Conservation (phyloP, 208 protist species). For the Wallacemonas sp. region DNA sequence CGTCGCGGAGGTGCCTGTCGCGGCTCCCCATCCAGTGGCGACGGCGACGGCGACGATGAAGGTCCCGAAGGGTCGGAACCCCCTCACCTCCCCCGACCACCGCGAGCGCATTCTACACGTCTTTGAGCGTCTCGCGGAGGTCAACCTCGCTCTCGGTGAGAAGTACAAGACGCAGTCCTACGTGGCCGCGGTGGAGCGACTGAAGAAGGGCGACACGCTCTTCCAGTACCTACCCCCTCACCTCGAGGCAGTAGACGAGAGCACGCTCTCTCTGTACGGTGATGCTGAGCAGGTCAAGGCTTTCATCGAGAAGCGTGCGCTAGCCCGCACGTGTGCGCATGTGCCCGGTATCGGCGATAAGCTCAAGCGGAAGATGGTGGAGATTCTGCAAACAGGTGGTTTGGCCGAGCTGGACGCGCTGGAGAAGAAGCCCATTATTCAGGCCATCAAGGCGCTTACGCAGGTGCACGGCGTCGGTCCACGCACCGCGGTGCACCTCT, state of each 20-base stretch:
- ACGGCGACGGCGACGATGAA: not conserved
- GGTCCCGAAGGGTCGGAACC: conserved; percentile 3
- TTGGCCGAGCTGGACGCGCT: conserved; percentile 65
- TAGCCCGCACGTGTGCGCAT: not conserved
- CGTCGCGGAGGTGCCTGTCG: too few species aligned
- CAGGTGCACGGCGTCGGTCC: conserved; percentile 88
- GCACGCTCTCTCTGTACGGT: conserved; percentile 19
- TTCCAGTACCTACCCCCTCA: conserved; percentile 73
- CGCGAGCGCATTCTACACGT: conserved; percentile 70
- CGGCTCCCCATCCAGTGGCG: not conserved
- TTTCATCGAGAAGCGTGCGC: conserved; percentile 36
- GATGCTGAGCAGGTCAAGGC: conserved; percentile 25
- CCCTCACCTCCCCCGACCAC: conserved; percentile 68
- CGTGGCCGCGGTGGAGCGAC: conserved; percentile 40
- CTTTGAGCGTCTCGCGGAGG: conserved; percentile 75
- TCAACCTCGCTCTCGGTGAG: conserved; percentile 77
- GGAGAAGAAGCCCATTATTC: conserved; percentile 71
- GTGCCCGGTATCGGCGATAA: conserved; percentile 62
- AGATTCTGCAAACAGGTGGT: conserved; percentile 79
- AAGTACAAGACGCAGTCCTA: conserved; percentile 80
- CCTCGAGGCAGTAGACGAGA: conserved; percentile 48
- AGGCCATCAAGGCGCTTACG: conserved; percentile 74
- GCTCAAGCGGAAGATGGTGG: conserved; percentile 68
- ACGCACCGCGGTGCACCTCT: conserved; percentile 68
- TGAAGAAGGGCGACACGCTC: conserved; percentile 64